Evolutionary conservation across 2,329 filamentous ascomycete genomes (phyloP).

Genomic region (Sporothrix mexicana): DNA sequence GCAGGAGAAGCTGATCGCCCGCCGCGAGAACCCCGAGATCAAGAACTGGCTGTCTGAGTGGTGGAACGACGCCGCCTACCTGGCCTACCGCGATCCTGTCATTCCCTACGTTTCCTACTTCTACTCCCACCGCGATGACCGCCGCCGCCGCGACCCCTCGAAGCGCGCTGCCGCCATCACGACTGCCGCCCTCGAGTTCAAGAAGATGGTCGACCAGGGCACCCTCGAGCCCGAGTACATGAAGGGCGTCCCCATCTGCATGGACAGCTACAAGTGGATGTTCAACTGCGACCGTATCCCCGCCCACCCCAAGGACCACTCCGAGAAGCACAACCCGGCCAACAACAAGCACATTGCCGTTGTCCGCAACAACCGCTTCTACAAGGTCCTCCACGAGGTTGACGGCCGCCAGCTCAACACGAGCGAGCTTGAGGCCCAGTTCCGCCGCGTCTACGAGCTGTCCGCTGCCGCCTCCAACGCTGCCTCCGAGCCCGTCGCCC

Average conservation of each 20-base stretch:
- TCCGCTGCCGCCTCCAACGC: conserved; percentile 57
- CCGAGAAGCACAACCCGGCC: conserved; percentile 74
- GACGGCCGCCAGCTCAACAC: conserved; percentile 85
- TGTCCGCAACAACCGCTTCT: conserved; percentile 96
- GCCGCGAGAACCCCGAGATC: conserved; percentile 76
- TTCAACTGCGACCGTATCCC: conserved; percentile 93
- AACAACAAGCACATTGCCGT: conserved; percentile 85
- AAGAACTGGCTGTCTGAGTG: conserved; percentile 98
- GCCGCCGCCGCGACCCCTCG: conserved; percentile 81
- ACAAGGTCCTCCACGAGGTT: conserved; percentile 84
- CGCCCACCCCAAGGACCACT: conserved; percentile 79
- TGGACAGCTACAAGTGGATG: conserved; percentile 99
- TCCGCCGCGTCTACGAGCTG: conserved; percentile 80
- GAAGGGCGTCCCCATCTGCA: conserved; percentile 96
- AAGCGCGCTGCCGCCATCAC: conserved; percentile 93
- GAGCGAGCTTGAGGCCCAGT: conserved; percentile 87
- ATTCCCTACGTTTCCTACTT: conserved; percentile 99
- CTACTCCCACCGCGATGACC: conserved; percentile 96
- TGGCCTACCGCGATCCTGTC: conserved; percentile 91
- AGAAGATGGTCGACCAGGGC: conserved; percentile 83
- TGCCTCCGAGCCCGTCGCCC: conserved; percentile 58
- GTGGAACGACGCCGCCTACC: conserved; percentile 97
- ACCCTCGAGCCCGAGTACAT: conserved; percentile 96
- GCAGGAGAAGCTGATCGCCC: conserved; percentile 84
- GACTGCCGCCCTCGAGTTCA: conserved; percentile 87